Conservation (phyloP, 805 yeast species). For the Pichia paraexigua region DNA sequence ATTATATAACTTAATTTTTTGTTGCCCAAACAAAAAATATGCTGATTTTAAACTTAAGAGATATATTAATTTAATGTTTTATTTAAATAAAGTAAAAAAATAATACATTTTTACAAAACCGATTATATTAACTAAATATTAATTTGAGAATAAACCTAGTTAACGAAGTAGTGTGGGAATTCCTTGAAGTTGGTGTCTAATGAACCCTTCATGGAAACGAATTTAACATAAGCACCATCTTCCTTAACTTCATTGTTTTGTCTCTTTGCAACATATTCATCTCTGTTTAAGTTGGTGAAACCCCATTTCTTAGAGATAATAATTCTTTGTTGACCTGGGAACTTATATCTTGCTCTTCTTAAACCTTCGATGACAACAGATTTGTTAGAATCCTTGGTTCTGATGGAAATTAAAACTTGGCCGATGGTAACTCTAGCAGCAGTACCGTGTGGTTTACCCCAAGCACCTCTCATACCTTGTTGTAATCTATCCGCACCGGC, state of each 20-base stretch:
- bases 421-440: slow-evolving; percentile 99
- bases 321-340: slow-evolving; percentile 99
- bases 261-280: slow-evolving; percentile 88
- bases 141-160: slow-evolving; percentile 19
- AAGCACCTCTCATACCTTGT: slow-evolving; percentile 99
- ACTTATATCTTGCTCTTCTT: slow-evolving; percentile 99
- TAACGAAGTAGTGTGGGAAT: slow-evolving; percentile 80
- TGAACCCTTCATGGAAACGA: slow-evolving; percentile 94
- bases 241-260: slow-evolving; percentile 98
- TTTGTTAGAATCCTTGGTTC: slow-evolving; percentile 98
- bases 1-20: no score
- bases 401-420: slow-evolving; percentile 94
- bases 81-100: neutral
- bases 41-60: neutral
- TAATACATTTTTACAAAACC: slow-evolving; percentile 3
- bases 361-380: slow-evolving; percentile 97
- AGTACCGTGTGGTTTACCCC: slow-evolving; percentile 99
- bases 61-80: neutral
- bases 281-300: slow-evolving; percentile 99
- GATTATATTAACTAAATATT: slow-evolving; percentile 1
- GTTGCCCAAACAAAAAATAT: no score
- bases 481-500: slow-evolving; percentile 99
- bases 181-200: slow-evolving; percentile 83
- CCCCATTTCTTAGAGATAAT: slow-evolving; percentile 99
- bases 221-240: slow-evolving; percentile 99